Conservation (phyloP, 2,329 filamentous ascomycete species). For the Colletotrichum lentis region DNA sequence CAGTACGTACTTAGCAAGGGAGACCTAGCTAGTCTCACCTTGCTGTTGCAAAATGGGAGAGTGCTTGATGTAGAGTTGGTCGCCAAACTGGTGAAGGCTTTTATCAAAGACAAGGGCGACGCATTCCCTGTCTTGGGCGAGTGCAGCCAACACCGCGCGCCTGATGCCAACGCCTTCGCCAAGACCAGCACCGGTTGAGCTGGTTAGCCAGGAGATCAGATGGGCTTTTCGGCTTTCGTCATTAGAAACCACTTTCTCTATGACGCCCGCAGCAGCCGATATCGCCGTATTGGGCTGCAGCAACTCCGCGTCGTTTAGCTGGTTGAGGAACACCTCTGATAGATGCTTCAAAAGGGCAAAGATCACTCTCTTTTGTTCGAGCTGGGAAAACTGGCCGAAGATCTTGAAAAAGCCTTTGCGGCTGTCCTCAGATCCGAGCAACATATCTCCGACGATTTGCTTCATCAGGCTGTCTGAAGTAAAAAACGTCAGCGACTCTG, state of each 20-base stretch:
- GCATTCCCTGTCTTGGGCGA: slow-evolving; percentile 60
- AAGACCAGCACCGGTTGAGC: slow-evolving; percentile 69
- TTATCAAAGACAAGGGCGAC: slow-evolving; percentile 71
- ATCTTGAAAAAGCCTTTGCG: slow-evolving; percentile 44
- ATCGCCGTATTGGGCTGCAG: slow-evolving; percentile 49
- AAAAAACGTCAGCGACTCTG: not conserved
- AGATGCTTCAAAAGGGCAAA: slow-evolving; percentile 54
- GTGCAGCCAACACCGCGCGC: slow-evolving; percentile 68
- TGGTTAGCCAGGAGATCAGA: slow-evolving; percentile 71
- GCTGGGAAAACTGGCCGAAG: slow-evolving; percentile 49
- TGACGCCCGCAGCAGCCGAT: slow-evolving; percentile 65
- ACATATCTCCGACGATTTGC: slow-evolving; percentile 48
- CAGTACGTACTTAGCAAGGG: slow-evolving; percentile 35
- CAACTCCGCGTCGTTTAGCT: slow-evolving; percentile 45
- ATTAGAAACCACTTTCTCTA: slow-evolving; percentile 59
- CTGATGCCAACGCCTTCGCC: slow-evolving; percentile 72
- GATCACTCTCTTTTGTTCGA: slow-evolving; percentile 56
- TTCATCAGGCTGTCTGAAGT: slow-evolving; percentile 55
- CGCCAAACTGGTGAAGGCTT: slow-evolving; percentile 78
- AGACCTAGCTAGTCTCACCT: slow-evolving; percentile 60
- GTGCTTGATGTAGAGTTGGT: slow-evolving; percentile 87
- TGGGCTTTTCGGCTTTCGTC: slow-evolving; percentile 60
- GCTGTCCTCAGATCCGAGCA: slow-evolving; percentile 45
- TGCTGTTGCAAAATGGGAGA: slow-evolving; percentile 87
- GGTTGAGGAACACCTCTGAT: slow-evolving; percentile 55